Conservation (phyloP, 2,329 filamentous ascomycete species). For the Pestalotiopsis sp. region DNA sequence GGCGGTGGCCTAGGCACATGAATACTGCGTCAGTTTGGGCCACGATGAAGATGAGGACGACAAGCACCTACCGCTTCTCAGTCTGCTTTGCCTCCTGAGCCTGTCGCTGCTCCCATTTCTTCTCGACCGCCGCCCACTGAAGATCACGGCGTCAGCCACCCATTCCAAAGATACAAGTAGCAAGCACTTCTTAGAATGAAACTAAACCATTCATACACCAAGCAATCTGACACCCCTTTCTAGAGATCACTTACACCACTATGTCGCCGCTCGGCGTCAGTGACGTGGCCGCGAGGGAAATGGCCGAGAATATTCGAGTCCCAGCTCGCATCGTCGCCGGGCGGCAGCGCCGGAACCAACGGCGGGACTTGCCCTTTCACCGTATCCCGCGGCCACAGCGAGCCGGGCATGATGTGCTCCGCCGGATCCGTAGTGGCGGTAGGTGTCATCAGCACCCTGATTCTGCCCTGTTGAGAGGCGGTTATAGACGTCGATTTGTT, state of each 20-base stretch:
- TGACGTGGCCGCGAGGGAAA: conserved; percentile 6
- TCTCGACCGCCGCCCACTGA: conserved; percentile 27
- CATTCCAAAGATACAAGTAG: too few species aligned
- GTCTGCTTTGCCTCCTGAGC: neutral
- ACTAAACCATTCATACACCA: too few species aligned
- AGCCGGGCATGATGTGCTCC: conserved; percentile 6
- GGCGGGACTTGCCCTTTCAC: conserved; percentile 10
- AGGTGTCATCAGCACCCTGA: too few species aligned
- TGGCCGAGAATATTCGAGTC: conserved; percentile 24
- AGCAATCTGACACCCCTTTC: neutral
- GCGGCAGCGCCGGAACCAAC: conserved; percentile 9
- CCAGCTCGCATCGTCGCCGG: conserved; percentile 24
- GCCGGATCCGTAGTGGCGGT: neutral
- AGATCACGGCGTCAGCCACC: neutral
- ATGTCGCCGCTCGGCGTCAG: conserved; percentile 23
- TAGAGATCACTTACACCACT: conserved; percentile 18
- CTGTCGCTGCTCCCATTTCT: conserved; percentile 19
- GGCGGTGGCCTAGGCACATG: conserved; percentile 13
- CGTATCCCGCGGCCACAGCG: conserved; percentile 13
- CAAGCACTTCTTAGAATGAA: too few species aligned
- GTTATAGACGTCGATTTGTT: too few species aligned
- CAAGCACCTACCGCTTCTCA: neutral
- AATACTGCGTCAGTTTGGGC: neutral
- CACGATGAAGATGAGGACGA: neutral
- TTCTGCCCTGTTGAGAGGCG: too few species aligned